Base-by-base conservation (phyloP, 768 basidiomycete species). In the Tephrocybe sp. region DNA sequence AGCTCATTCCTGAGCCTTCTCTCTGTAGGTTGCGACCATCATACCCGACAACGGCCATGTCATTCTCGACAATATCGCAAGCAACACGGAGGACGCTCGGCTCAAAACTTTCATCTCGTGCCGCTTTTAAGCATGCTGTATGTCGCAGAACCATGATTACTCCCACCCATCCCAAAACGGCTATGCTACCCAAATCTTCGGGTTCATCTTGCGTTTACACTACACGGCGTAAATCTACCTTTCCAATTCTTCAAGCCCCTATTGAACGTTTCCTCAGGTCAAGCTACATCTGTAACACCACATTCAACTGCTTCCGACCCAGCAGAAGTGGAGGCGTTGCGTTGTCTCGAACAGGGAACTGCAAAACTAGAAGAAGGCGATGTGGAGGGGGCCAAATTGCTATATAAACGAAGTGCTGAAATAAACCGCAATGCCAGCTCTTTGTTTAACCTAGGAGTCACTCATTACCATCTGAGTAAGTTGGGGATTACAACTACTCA, bases 391-490 rank as follows among this genome's bases (percentile, higher is more conserved):
- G 91, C 91, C 45, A 92, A 87, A 66, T 73, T 73, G 41, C 75
- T 89, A 34, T 93, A 92, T 69, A 73, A 79, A 65, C 82, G 89
- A 57, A 91, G 89, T 60, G 79, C 84, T 23, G 84, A 91, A 61
- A 89, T 93, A 50, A 85, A 86, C 64, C 80, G 83, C 52, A 88
- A 78, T 48, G 87, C 89, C 9, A 89, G 86, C 65, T 84, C 87
- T 11, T 76, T 93, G 34, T 93, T 92, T 69, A 93, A 93, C 64
- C 77, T 92, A 12, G 91, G 92, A 38, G 92, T 93, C 26, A 91
- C 92, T 4, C 85, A 90, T 62, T 93, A 92, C 65, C 91, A 93
- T 66, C 79, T 92, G 42, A 92, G 90, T 92, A 64, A 51, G 84
- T 75, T 40, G 42, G 12, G n/a, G 20, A 20, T n/a, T 32, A 32